Evolutionary conservation across 192 early-diverging fungal genomes (phyloP).

Genomic region (Helicostylum pulchrum): DNA sequence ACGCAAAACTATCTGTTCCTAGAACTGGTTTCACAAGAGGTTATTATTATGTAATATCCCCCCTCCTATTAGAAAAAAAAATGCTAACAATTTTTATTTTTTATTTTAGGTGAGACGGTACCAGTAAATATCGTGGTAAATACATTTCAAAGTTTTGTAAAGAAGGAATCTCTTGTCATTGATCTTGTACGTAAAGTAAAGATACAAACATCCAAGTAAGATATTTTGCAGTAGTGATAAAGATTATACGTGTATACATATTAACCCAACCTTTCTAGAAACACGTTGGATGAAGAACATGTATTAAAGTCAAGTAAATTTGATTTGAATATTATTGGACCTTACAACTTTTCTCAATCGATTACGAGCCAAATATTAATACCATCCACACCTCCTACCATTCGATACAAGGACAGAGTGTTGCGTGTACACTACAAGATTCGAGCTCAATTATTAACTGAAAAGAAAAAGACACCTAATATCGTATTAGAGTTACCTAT

Average conservation of each 20-base stretch:
- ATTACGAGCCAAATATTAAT: constrained; percentile 22
- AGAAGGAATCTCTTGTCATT: constrained; percentile 15
- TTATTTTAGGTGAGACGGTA: constrained; percentile 15
- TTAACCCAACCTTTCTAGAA: too few species aligned
- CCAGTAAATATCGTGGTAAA: constrained; percentile 17
- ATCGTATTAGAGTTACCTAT: constrained; percentile 28
- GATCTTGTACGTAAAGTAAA: constrained; percentile 18
- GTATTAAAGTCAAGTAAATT: constrained; percentile 15
- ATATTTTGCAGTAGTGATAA: too few species aligned
- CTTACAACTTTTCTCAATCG: constrained; percentile 28
- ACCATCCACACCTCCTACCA: constrained; percentile 30
- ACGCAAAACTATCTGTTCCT: constrained; percentile 11
- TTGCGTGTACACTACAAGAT: constrained; percentile 30
- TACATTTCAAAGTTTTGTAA: constrained; percentile 4
- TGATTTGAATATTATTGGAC: constrained; percentile 26
- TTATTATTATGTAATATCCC: neutral
- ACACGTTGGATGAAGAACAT: constrained; percentile 16
- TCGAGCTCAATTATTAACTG: constrained; percentile 17
- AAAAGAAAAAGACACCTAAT: neutral
- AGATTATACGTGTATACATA: too few species aligned
- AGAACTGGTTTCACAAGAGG: constrained; percentile 27
- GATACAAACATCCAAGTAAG: constrained; percentile 14
- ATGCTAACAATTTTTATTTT: neutral
- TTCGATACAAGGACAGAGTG: constrained; percentile 26
- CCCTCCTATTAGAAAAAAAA: too few species aligned